Evolutionary conservation across 495 filamentous ascomycete species (phyloP), one percentile per base, ranked within the genome.

Genomic region (Penicillium maclennaniae): DNA sequence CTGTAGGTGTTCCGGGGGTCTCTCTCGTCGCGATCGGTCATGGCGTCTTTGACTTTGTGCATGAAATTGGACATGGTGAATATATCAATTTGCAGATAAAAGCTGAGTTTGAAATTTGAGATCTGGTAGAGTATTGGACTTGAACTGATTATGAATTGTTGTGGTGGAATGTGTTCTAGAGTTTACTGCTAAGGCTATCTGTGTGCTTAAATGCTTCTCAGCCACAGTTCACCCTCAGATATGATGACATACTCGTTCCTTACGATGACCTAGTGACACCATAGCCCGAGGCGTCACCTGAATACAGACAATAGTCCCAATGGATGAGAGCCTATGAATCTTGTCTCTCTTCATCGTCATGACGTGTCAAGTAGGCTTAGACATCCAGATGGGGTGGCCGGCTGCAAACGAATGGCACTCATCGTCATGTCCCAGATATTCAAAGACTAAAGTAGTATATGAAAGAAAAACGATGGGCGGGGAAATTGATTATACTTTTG

Each of bases 31-130:
- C 12, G 48, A 40, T 70, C 63, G 54, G 77, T 61, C 56, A 87
- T 53, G 56, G 78, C 80, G 6, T 87, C 80, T 71, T 87, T 87
- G 71, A 84, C 76, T 63, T 87, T 88, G 76, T 87, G 78, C 63
- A 86, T 66, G 58, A 87, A 72, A 53, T 72, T 66, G 37, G 83
- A 84, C 83, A 86, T 86, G 54, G 55, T 83, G 67, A 2, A 14
- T 34, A 12, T 10, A 14, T 31, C 9, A 8, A 12, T 31, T 3
- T 6, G 19, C 14, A 41, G 6, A 19, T 23, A 21, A 4, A 9
- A 4, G 12, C 3, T 23, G 23, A 12, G 21, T 3, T 42, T 37
- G 14, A 7, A 1, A 0, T 17, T 25, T 19, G 20, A 17, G 8
- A 25, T 34, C 15, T 14, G 4, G 3, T 34, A 12, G 8, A 34